Base-by-base conservation (phyloP, 371 early-diverging fungal genomes). In the Mortierella sp. region DNA sequence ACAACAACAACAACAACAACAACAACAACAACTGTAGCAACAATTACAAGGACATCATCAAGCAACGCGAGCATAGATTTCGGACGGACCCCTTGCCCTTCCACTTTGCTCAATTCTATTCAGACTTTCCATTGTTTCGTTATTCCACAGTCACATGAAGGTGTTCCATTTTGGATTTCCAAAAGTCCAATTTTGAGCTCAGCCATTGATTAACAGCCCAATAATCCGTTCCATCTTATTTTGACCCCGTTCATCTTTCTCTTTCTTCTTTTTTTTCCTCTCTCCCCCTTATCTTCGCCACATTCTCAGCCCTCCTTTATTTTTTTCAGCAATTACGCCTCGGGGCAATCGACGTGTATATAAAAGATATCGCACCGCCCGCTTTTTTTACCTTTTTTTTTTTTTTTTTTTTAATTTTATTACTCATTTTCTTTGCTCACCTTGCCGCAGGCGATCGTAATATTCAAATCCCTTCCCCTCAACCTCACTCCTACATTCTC, bases 121-220 rank as follows among this genome's bases (percentile, higher is more conserved):
- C 43, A 52, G 52, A 39, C 24, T 20, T 32, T 63, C 45, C 57
- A 14, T 40, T 55, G 37, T 59, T 54, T 40, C 60, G 54, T 20
- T 37, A 2, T 37, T 32, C 4, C 20, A 11, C 37, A 30, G 32
- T 45, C 55, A 24, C 43, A 55, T 63, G 57, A 60, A 14, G 43
- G 45, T 43, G 43, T 71, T 77, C 72, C 64, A 67, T 76, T 76
- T 66, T 67, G 71, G 68, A 71, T 68, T 76, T 71, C 71, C 77
- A 72, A 77, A 72, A 77, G 43, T 77, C 77, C 77, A 77, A 71
- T 72, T 76, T 68, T 20, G 30, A 65, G 77, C 72, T 77, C 77
- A 77, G 77, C 76, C 76, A 54, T 28, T 43, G 43, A 54, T 24
- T 12, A 54, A 11, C 28, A 8, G 12, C 28, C 54, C 54, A 54